Percentiles rank a stretch among this genome's conserved stretches.
Conservation (phyloP, 352 stramenopile species). For the Phytophthora constricta region DNA sequence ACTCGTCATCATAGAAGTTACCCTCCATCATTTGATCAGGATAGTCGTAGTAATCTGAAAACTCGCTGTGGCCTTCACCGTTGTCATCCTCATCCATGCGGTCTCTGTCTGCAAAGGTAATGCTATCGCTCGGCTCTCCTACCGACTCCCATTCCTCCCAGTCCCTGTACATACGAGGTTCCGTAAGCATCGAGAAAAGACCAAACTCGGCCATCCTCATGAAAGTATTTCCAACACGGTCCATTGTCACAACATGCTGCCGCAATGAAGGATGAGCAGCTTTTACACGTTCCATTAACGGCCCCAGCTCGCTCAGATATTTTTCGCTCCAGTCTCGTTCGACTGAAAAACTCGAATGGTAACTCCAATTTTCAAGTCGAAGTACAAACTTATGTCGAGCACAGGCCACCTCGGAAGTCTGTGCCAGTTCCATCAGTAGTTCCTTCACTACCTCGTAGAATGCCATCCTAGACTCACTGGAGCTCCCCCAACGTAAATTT, state of each 20-base stretch:
- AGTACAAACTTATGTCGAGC: constrained; percentile 15
- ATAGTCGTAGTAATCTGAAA: not conserved
- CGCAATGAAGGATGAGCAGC: constrained; percentile 13
- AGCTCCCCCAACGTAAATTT: constrained; percentile 37
- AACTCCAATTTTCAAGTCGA: constrained; percentile 24
- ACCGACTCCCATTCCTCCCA: constrained; percentile 20
- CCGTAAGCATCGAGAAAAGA: constrained; percentile 12
- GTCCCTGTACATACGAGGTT: constrained; percentile 4
- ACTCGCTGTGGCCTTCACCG: too few relatives aligned
- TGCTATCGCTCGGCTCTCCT: not conserved
- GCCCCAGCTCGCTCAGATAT: constrained; percentile 14
- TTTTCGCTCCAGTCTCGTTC: constrained; percentile 13
- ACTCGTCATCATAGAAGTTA: not conserved
- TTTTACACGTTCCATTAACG: constrained; percentile 22
- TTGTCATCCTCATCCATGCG: not conserved
- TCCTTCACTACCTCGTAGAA: constrained; percentile 39
- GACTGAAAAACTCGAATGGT: constrained; percentile 13
- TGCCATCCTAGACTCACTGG: constrained; percentile 9
- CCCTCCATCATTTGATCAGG: not conserved
- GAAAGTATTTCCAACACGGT: constrained; percentile 1
- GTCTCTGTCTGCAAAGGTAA: not conserved
- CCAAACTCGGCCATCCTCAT: constrained; percentile 26
- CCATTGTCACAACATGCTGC: not conserved
- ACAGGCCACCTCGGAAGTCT: constrained; percentile 4
- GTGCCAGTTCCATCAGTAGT: constrained; percentile 5